Percentiles rank a stretch among this genome's conserved stretches.
Evolutionary conservation across 768 basidiomycete species (phyloP).

Genomic region (Pilatotrama ljubarskyi): DNA sequence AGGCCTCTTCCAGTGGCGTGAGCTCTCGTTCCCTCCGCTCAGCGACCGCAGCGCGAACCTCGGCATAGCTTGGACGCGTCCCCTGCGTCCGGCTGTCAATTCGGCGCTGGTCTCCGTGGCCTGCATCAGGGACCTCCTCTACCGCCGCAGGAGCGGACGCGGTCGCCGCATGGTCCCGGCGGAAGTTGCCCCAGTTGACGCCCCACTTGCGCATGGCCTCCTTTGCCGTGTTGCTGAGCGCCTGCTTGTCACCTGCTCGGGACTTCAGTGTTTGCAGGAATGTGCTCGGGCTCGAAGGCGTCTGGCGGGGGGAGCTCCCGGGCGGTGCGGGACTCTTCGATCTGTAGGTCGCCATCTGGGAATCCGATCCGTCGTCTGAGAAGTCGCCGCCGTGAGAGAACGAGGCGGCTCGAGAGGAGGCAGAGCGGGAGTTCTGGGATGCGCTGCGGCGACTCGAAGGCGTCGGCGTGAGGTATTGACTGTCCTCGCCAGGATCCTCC

Average conservation of each 20-base stretch:
- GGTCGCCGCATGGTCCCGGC: conserved; percentile 46
- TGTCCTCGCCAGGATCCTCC: background rate
- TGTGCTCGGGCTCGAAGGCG: conserved; percentile 47
- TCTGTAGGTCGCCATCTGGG: conserved; percentile 22
- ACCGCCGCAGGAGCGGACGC: conserved; percentile 12
- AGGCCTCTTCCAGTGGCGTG: conserved; percentile 22
- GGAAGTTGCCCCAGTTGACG: conserved; percentile 70
- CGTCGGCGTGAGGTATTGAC: conserved; percentile 15
- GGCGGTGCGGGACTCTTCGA: conserved; percentile 22
- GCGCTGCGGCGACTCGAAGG: conserved; percentile 5
- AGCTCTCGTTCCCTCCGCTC: conserved; percentile 57
- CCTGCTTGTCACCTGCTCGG: conserved; percentile 80
- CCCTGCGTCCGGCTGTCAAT: conserved; percentile 20
- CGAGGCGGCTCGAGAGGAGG: conserved; percentile 38
- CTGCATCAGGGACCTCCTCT: conserved; percentile 31
- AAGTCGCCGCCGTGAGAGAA: conserved; percentile 32
- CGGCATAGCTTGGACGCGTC: conserved; percentile 63
- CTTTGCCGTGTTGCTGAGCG: conserved; percentile 79
- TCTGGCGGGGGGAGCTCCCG: conserved; percentile 23
- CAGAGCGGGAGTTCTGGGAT: conserved; percentile 35
- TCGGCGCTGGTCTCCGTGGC: conserved; percentile 28
- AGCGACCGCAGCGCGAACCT: conserved; percentile 74
- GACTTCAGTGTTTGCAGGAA: conserved; percentile 82
- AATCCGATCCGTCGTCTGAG: conserved; percentile 35
- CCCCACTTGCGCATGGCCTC: conserved; percentile 94